Conservation (phyloP, 2,329 filamentous ascomycete species). For the Ceratocystis diversiconidia region DNA sequence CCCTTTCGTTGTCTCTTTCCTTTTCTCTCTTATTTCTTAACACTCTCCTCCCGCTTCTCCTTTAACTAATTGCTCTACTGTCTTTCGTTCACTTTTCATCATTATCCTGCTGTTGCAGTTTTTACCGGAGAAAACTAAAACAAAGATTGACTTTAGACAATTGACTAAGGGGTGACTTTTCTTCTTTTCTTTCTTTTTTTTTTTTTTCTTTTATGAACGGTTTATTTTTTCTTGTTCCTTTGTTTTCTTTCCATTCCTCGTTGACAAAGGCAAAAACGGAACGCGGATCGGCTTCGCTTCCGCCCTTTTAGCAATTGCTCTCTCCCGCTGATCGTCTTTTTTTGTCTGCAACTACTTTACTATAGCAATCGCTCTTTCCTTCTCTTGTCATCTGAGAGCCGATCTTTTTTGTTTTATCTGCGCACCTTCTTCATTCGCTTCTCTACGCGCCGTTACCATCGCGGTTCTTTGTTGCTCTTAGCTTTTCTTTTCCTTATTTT, state of each 20-base stretch:
- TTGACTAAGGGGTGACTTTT: constrained; percentile 7
- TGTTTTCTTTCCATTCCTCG: constrained; percentile 13
- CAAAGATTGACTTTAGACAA: not conserved
- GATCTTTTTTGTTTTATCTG: not conserved
- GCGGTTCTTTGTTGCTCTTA: not conserved
- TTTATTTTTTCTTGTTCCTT: constrained; percentile 18
- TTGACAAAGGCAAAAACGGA: constrained; percentile 8
- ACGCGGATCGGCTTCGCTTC: constrained; percentile 11
- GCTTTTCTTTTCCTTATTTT: not conserved
- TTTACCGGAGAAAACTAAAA: not conserved
- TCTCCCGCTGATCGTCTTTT: not conserved
- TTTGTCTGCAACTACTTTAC: not conserved
- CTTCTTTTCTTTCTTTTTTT: constrained; percentile 18
- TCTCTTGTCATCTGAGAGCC: not conserved
- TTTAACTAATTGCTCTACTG: constrained; percentile 3
- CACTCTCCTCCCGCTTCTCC: not conserved
- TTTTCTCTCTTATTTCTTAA: not conserved
- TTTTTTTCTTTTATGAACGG: constrained; percentile 16
- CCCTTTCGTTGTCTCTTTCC: not conserved
- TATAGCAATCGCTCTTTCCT: constrained; percentile 3
- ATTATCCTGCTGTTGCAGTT: not conserved
- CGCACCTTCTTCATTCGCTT: no score
- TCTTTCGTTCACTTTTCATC: not conserved
- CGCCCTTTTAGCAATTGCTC: not conserved
- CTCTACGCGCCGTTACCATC: no score